phyloP scores from a whole-genome alignment of 2,329 filamentous ascomycete species.

The Aspergillus proliferans region DNA sequence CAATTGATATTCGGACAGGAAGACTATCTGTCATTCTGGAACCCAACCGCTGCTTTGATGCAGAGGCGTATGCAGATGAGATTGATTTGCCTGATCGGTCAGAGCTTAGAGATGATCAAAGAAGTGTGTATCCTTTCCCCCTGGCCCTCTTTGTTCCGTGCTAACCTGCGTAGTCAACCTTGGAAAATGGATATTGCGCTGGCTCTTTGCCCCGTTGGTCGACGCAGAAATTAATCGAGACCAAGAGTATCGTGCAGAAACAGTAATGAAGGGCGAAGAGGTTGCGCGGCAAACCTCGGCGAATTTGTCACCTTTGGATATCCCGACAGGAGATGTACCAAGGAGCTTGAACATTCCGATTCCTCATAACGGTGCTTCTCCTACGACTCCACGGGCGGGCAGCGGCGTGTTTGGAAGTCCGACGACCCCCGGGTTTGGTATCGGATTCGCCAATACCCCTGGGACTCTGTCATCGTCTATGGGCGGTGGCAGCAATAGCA shows the following conservation, averaged over 20 bases:
- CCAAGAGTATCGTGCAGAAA: conserved; percentile 60
- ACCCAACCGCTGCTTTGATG: conserved; percentile 94
- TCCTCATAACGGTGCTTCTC: conserved; percentile 30
- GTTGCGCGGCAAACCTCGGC: conserved; percentile 50
- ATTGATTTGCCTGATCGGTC: conserved; percentile 64
- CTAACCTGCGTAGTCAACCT: conserved; percentile 64
- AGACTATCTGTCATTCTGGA: conserved; percentile 86
- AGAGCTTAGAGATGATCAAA: conserved; percentile 85
- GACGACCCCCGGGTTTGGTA: conserved; percentile 70
- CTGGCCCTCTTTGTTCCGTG: background rate
- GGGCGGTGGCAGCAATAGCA: conserved; percentile 13
- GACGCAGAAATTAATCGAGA: conserved; percentile 86
- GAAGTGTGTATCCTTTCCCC: conserved; percentile 55
- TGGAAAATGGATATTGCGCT: conserved; percentile 91
- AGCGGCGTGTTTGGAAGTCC: conserved; percentile 57
- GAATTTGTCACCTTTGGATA: conserved; percentile 56
- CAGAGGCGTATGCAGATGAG: conserved; percentile 94
- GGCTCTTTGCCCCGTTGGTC: conserved; percentile 82
- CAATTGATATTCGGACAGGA: conserved; percentile 87
- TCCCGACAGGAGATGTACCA: conserved; percentile 37
- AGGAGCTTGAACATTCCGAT: conserved; percentile 24
- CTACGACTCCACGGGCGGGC: conserved; percentile 52
- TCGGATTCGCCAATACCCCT: conserved; percentile 66
- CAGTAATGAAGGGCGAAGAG: conserved; percentile 60
- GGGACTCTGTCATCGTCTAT: conserved; percentile 33